Evolutionary conservation across 805 yeast genomes (phyloP).

Genomic region (Wickerhamia fluorescens): DNA sequence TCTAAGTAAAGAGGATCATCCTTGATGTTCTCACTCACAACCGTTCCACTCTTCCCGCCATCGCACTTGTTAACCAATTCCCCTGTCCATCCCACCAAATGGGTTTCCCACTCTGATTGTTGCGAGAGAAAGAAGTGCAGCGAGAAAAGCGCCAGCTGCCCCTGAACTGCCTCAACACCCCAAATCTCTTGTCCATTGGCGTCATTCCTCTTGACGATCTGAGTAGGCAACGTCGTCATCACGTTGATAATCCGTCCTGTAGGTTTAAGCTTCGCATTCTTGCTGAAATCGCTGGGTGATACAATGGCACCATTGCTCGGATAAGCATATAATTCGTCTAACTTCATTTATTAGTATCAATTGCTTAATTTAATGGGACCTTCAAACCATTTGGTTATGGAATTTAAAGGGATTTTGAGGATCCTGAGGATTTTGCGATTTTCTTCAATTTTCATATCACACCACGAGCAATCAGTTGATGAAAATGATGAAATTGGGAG

Average conservation of each 20-base stretch:
- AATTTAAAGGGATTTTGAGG: no score
- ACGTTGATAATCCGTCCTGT: conserved; percentile 65
- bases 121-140: conserved; percentile 58
- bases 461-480: no score
- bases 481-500: no score
- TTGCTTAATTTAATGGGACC: no score
- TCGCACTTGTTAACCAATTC: conserved; percentile 55
- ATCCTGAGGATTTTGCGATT: no score
- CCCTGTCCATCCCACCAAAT: conserved; percentile 93
- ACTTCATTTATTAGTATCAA: no score
- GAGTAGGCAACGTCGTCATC: conserved; percentile 62
- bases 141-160: conserved; percentile 79
- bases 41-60: conserved; percentile 8
- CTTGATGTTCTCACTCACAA: conserved; percentile 26
- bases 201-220: conserved; percentile 38
- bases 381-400: no score
- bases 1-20: conserved; percentile 55
- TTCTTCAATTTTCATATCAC: no score
- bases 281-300: conserved; percentile 23
- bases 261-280: conserved; percentile 26
- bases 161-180: conserved; percentile 62
- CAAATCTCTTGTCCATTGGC: no score
- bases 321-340: conserved; percentile 14
- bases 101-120: conserved; percentile 78
- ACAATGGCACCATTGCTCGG: conserved; percentile 13